Evolutionary conservation across 1,284 basidiomycete genomes (phyloP).

Genomic region (Sporisorium reilianum): DNA sequence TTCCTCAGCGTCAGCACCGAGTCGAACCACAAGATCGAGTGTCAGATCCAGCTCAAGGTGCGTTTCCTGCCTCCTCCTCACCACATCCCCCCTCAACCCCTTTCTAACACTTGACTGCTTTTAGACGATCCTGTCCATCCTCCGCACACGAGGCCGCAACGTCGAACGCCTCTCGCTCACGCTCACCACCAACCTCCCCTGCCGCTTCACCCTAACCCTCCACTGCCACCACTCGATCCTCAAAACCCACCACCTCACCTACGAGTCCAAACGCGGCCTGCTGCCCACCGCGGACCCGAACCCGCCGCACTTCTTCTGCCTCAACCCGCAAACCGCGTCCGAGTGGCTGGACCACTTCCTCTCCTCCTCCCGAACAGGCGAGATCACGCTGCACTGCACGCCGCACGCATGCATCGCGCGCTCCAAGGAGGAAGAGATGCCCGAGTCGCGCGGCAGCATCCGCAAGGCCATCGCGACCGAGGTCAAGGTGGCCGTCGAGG

Average conservation of each 20-base stretch:
- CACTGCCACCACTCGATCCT: constrained; percentile 52
- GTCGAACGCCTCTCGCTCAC: constrained; percentile 48
- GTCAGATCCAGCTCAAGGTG: constrained; percentile 52
- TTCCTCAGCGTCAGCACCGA: constrained; percentile 40
- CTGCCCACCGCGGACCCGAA: constrained; percentile 49
- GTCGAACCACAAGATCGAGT: constrained; percentile 38
- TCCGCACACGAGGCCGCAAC: constrained; percentile 40
- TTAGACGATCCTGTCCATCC: constrained; percentile 49
- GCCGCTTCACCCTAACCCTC: constrained; percentile 42
- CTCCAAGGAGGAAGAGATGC: constrained; percentile 35
- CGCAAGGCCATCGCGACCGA: constrained; percentile 50
- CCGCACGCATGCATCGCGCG: constrained; percentile 37
- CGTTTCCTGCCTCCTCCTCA: neutral
- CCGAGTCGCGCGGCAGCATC: constrained; percentile 1
- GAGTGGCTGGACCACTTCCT: constrained; percentile 61
- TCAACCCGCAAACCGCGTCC: constrained; percentile 40
- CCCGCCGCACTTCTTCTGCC: constrained; percentile 42
- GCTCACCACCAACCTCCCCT: constrained; percentile 17
- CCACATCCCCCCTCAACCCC: neutral
- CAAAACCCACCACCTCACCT: constrained; percentile 60
- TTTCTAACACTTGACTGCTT: neutral
- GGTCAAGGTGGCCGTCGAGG: constrained; percentile 41
- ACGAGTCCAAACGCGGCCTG: constrained; percentile 50
- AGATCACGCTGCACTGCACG: constrained; percentile 45
- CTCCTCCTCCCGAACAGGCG: constrained; percentile 42